These are phyloP conservation scores for Coemansia asiatica DNA, from an alignment of 192 early-diverging fungal species.

Conservation along the genomic window DNA sequence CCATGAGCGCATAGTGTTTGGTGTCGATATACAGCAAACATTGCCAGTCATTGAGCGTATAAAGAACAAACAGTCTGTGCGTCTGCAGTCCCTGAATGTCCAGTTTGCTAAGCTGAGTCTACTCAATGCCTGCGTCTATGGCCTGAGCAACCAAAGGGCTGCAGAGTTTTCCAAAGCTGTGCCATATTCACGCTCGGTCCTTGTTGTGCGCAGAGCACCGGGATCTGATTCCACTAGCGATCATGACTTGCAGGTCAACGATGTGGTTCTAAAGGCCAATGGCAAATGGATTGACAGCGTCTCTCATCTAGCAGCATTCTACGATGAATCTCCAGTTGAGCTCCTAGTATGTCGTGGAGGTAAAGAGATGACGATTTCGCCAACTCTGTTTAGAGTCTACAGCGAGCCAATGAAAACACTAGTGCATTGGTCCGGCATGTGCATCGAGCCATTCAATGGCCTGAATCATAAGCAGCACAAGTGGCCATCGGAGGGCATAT, in stretches of 20 bases:
- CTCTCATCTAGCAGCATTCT: neutral
- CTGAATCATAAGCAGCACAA: slow-evolving; percentile 6
- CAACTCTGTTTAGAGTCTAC: neutral
- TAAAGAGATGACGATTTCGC: neutral
- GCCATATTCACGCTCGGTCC: neutral
- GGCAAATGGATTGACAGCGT: slow-evolving; percentile 8
- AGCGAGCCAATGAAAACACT: neutral
- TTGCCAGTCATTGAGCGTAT: slow-evolving; percentile 3
- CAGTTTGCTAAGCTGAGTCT: slow-evolving; percentile 12
- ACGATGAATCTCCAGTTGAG: neutral
- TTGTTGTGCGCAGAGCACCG: neutral
- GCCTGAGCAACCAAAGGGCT: slow-evolving; percentile 10
- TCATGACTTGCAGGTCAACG: slow-evolving; percentile 5
- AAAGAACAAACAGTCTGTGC: neutral
- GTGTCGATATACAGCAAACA: neutral
- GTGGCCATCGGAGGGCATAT: slow-evolving; percentile 7
- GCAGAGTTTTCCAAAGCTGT: neutral
- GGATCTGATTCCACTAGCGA: neutral
- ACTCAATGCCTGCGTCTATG: slow-evolving; percentile 11
- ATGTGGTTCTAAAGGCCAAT: slow-evolving; percentile 11
- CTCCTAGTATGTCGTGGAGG: slow-evolving; percentile 11
- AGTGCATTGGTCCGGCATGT: slow-evolving; percentile 16
- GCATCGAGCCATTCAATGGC: slow-evolving; percentile 1
- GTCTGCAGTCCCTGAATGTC: slow-evolving; percentile 9
- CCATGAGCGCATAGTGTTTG: neutral